Conservation (phyloP, 768 basidiomycete species). For the Phylloporus arenicola region DNA sequence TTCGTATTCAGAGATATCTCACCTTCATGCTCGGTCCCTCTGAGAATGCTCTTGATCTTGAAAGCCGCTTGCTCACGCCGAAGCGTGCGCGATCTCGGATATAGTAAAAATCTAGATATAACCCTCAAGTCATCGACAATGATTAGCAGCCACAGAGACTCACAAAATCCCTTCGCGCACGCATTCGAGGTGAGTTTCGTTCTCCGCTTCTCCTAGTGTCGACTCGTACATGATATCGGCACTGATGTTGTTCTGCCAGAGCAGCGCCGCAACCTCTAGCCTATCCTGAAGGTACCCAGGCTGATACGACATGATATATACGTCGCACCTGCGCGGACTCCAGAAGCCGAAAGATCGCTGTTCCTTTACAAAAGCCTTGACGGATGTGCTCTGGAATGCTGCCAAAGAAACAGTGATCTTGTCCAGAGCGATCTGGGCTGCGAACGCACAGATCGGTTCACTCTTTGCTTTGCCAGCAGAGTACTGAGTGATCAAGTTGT, state of each 20-base stretch:
- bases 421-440: conserved; percentile 72
- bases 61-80: conserved; percentile 63
- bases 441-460: conserved; percentile 61
- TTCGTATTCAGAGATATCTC: conserved; percentile 13
- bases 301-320: conserved; percentile 77
- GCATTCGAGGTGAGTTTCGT: conserved; percentile 67
- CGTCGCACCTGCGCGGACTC: conserved; percentile 86
- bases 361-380: conserved; percentile 69
- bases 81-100: conserved; percentile 48
- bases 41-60: conserved; percentile 79
- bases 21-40: conserved; percentile 74
- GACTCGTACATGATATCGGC: conserved; percentile 86
- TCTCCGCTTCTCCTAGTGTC: conserved; percentile 54
- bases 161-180: conserved; percentile 81
- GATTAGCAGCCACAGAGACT: conserved; percentile 19
- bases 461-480: conserved; percentile 48
- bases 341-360: conserved; percentile 81
- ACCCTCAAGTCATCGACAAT: conserved; percentile 31
- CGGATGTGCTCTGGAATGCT: conserved; percentile 58
- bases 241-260: conserved; percentile 81
- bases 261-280: conserved; percentile 66
- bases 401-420: conserved; percentile 70
- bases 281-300: conserved; percentile 71
- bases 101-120: conserved; percentile 48
- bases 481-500: conserved; percentile 60